Base-by-base conservation (phyloP, 176 grass and related monocot genomes). In the Chloris gayana region DNA sequence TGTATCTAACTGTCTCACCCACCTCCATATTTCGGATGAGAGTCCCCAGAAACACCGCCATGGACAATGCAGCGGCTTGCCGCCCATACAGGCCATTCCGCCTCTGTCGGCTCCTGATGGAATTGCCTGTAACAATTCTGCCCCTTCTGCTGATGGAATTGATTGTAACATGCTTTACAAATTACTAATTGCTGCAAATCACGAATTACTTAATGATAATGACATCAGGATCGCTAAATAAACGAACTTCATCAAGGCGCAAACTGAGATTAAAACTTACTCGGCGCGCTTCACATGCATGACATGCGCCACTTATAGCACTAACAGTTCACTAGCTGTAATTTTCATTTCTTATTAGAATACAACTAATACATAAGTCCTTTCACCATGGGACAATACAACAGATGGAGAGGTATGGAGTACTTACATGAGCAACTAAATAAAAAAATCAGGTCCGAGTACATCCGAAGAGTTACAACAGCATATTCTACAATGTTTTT, bases 401-500 rank as follows among this genome's bases (percentile, higher is more conserved):
- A 49, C 56, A 81, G 31, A 42, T 32, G 29, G 42, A 61, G 18
- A 54, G 34, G 44, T 45, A 72, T 9, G 25, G 34, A 53, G 51
- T 79, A 50, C 49, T 80, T 65, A 68, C 53, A 61, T 30, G 46
- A 31, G 5, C 19, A 25, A 32, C 58, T 71, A 65, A 24, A 54
- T 6, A 22, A 42, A 41, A 30, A 59, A 88, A 75, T 66, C 9
- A 14, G 17, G 29, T 15, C 15, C 9, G 71, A 45, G 64, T 59
- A 54, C 46, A 81, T 50, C 64, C 53, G 2, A 73, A 10, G 27
- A 64, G 77, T 63, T 67, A 82, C 89, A 84, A n/a, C 75, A 85
- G 41, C 50, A 79, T 87, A 85, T 74, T 88, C 75, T 85, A 88
- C 89, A 77, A 69, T 77, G 29, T 80, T 84, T 84, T 77, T 85